Conservation (phyloP, 176 grass and related monocot species). For the barley (Hordeum vulgare) region MorexV3_pseudomolecules_assembly NC_058522.1:53826885-53827384, state of each 20-base stretch:
- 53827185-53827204: background rate
- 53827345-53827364: too few species aligned
- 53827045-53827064: constrained; percentile 36
- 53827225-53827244: too few species aligned
- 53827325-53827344: too few species aligned
- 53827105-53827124: background rate
- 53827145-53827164: constrained; percentile 31
- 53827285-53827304: too few species aligned
- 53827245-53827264: too few species aligned
- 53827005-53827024: constrained; percentile 62
- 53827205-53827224: too few species aligned
- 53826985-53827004: constrained; percentile 52
- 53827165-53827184: constrained; percentile 8
- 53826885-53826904: constrained; percentile 59
- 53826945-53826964: constrained; percentile 49
- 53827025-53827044: constrained; percentile 60
- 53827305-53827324: too few species aligned
- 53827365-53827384: too few species aligned
- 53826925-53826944: constrained; percentile 47
- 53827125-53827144: constrained; percentile 45
- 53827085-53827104: background rate
- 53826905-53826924: constrained; percentile 61
- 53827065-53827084: constrained; percentile 16
- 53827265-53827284: too few species aligned
- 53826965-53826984: constrained; percentile 46